Conservation (phyloP, 140 eudicot species). For the Anethum foeniculum region DNA sequence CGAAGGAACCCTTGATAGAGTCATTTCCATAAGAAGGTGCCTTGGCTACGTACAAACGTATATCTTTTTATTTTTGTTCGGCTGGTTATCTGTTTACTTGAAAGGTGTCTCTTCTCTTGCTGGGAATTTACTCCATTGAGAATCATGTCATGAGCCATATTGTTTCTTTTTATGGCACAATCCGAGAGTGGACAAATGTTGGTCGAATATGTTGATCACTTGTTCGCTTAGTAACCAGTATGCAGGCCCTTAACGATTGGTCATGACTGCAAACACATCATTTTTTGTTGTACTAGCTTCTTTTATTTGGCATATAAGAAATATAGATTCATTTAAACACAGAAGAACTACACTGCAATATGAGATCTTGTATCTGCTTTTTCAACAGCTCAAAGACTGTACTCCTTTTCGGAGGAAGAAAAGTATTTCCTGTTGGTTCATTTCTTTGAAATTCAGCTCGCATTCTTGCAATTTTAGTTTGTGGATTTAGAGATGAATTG, state of each 20-base stretch:
- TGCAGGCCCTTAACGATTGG: neutral
- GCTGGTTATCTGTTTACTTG: neutral
- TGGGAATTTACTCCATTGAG: neutral
- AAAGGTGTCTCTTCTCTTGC: neutral
- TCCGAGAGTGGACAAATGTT: neutral
- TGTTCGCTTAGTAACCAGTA: too few species aligned
- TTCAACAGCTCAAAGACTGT: neutral
- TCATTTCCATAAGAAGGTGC: constrained; percentile 35
- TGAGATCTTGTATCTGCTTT: neutral
- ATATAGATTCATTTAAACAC: neutral
- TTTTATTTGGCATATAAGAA: neutral
- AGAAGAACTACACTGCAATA: neutral
- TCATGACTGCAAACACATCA: neutral
- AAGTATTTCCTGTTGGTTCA: neutral
- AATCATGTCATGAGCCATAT: neutral
- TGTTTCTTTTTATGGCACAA: neutral
- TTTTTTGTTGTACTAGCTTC: neutral
- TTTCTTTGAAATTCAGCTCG: neutral
- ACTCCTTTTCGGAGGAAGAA: neutral
- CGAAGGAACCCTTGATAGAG: constrained; percentile 45
- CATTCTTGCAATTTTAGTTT: neutral
- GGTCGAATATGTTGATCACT: neutral
- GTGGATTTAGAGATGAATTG: neutral
- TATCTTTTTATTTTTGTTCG: neutral
- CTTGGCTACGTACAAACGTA: neutral